A percentile compares a stretch with the other conserved stretches of the same genome.
Evolutionary conservation across 164 flowering plant genomes (phyloP).

Genomic region (Vitis vinifera): DNA sequence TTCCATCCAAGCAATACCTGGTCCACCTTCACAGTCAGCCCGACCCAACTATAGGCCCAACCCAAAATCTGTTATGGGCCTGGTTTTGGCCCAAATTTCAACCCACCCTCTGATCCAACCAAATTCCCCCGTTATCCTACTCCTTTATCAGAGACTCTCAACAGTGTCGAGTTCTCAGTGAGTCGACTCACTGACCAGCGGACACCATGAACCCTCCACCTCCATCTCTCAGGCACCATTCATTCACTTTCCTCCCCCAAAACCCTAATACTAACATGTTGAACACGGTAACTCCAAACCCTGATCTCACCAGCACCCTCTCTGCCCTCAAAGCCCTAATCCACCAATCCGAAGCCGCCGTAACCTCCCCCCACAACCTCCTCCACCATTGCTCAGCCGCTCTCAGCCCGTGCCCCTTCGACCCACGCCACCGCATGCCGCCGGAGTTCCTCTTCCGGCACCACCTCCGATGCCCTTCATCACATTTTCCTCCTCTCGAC

Average conservation of each 20-base stretch:
- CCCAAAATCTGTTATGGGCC: too few relatives aligned
- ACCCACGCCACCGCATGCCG: slow-evolving; percentile 65
- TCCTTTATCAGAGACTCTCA: too few relatives aligned
- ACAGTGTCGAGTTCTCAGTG: too few relatives aligned
- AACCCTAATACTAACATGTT: slow-evolving; percentile 4
- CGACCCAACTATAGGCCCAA: too few relatives aligned
- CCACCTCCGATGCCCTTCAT: slow-evolving; percentile 60
- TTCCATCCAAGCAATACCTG: too few relatives aligned
- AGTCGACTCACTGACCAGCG: too few relatives aligned
- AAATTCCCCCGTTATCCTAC: too few relatives aligned
- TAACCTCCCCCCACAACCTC: slow-evolving; percentile 25
- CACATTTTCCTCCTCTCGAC: slow-evolving; percentile 23
- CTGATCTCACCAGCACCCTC: slow-evolving; percentile 29
- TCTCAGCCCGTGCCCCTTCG: slow-evolving; percentile 55
- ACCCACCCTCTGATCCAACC: too few relatives aligned
- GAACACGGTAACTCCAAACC: slow-evolving; percentile 17
- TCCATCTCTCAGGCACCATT: slow-evolving; percentile 1
- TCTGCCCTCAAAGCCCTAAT: slow-evolving; percentile 41
- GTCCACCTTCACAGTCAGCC: too few relatives aligned
- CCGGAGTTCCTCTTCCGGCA: slow-evolving; percentile 72
- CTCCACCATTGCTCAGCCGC: slow-evolving; percentile 7
- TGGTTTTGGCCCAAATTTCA: too few relatives aligned
- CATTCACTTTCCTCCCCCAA: slow-evolving; percentile 22
- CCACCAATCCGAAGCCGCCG: slow-evolving; percentile 26
- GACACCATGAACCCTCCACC: slow-evolving; percentile 3